These are phyloP conservation scores for Quercus cerris DNA, from an alignment of 306 rosid species.

Conservation along the genomic window DNA sequence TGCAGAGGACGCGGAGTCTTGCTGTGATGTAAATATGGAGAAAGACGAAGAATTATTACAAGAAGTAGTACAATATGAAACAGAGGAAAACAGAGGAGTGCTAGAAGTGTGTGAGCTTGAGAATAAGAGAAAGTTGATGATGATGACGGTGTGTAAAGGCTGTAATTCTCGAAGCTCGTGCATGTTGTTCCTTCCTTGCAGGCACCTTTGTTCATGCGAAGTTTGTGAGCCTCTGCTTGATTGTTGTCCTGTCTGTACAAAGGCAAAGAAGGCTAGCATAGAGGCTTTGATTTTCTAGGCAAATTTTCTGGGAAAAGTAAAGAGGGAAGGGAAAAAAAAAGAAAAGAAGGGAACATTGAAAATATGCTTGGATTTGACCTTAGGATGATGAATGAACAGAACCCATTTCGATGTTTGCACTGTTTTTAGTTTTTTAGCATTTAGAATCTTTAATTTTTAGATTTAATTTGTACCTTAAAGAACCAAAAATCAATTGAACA, in stretches of 20 bases:
- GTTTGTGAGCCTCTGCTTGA: constrained; percentile 57
- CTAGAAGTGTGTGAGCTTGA: constrained; percentile 1
- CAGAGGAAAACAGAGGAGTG: constrained; percentile 7
- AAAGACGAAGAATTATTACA: constrained; percentile 6
- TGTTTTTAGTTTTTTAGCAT: background rate
- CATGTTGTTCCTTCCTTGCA: constrained; percentile 71
- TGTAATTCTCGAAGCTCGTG: constrained; percentile 45
- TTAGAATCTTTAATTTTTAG: constrained; percentile 18
- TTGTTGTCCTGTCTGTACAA: constrained; percentile 65
- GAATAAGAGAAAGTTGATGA: constrained; percentile 7
- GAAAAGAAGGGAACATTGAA: background rate
- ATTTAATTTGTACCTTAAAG: constrained; percentile 30
- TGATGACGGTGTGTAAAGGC: constrained; percentile 41
- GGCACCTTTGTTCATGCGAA: constrained; percentile 80
- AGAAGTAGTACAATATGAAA: constrained; percentile 22
- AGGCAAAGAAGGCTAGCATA: constrained; percentile 60
- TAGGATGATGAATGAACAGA: constrained; percentile 16
- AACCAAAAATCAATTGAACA: constrained; percentile 31
- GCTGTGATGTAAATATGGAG: constrained; percentile 33
- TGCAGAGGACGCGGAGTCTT: constrained; percentile 56
- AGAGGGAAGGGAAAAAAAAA: background rate
- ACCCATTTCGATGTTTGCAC: constrained; percentile 3
- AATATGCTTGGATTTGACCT: background rate
- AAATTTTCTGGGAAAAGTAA: constrained; percentile 33
- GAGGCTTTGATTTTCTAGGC: constrained; percentile 66